Evolutionary conservation across 1,284 basidiomycete genomes (phyloP), one percentile per base, ranked within the genome.

Genomic region (Rhizoctonia solani): DNA sequence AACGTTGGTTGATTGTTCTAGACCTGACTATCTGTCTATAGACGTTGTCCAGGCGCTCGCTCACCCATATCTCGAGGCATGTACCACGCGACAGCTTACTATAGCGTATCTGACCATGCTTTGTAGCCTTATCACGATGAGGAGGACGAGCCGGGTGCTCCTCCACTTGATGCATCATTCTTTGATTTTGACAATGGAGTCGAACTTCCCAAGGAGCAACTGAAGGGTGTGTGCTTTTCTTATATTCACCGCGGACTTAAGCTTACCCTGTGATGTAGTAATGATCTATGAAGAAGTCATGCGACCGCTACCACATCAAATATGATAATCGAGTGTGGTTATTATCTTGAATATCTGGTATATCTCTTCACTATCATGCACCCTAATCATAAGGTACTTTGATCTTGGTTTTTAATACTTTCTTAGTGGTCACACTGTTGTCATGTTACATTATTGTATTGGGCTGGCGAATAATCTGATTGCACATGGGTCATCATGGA

Each of bases 21-120:
- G n/a, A 11, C 8, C 16, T 30, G 23, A n/a, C 54, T 55, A 23
- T 23, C 54, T 30, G 25, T 42, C 19, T 37, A 37, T 23, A 61
- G 89, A 90, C 66, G 95, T 94, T 34, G 88, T 90, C 58, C 90
- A 96, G 69, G 95, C 95, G 1, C 81, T 98, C 63, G 84, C 86
- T 71, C 97, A 98, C 78, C 94, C 96, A 0, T 99, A 98, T 77
- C 82, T 99, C 23, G 85, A 89, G 78, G 91, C 85, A 47, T 59
- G 80, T 46, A 55, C 54, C 19, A 29, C 39, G 11, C 14, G 16
- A 21, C 52, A n/a, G 25, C 29, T 13, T 46, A 9, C 30, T 42
- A 32, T 19, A 25, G 3, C 23, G 25, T 21, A 46, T 54, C 32
- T 66, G 13, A 56, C 25, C 30, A 6, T 21, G 27, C 16, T 19